Conservation (phyloP, 176 grass and related monocot species). For the Poa annua region DNA sequence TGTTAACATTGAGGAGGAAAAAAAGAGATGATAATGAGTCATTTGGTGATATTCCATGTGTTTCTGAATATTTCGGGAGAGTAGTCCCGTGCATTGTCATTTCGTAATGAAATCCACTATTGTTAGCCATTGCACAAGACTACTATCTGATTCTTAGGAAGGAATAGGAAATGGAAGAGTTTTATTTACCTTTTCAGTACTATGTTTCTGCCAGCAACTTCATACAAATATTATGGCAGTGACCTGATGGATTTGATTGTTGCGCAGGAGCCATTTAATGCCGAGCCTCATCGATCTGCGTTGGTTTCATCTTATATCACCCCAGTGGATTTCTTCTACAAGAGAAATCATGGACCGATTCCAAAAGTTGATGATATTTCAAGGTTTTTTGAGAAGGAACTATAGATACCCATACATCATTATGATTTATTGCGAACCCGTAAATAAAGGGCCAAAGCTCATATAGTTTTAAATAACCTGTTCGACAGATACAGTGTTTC, state of each 20-base stretch:
- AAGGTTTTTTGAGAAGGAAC: slow-evolving; percentile 54
- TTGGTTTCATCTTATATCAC: slow-evolving; percentile 81
- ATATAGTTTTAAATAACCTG: not conserved
- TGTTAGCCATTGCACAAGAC: not conserved
- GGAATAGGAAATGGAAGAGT: slow-evolving; percentile 3
- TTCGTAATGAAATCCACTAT: not conserved
- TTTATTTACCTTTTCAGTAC: not conserved
- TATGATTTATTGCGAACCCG: slow-evolving; percentile 16
- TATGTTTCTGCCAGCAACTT: slow-evolving; percentile 9
- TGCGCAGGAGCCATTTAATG: slow-evolving; percentile 95
- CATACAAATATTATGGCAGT: not conserved
- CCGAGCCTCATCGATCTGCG: slow-evolving; percentile 75
- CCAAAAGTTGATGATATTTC: slow-evolving; percentile 77
- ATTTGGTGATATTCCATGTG: not conserved
- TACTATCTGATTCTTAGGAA: not conserved
- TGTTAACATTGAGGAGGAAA: not conserved
- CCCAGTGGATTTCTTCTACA: slow-evolving; percentile 91
- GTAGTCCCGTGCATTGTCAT: not conserved
- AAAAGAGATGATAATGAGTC: not conserved
- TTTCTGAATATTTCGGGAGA: not conserved
- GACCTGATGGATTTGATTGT: slow-evolving; percentile 10
- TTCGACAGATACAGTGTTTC: slow-evolving; percentile 76
- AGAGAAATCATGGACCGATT: slow-evolving; percentile 98
- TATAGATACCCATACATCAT: not conserved
- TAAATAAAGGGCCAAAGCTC: not conserved